Conservation (phyloP, 2,329 filamentous ascomycete species). For the Fusarium scirpi region DNA sequence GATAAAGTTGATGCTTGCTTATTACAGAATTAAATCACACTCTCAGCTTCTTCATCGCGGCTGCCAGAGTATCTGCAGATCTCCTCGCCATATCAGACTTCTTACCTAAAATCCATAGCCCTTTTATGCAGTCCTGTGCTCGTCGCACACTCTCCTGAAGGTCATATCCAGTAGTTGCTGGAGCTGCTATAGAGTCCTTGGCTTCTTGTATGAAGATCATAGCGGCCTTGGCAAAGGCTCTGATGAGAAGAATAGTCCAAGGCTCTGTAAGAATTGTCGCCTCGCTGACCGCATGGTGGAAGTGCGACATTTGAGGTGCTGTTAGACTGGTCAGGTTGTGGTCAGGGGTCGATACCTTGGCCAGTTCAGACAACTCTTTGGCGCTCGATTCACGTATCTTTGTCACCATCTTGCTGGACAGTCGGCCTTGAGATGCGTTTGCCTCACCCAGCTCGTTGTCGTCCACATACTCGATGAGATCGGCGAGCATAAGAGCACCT, state of each 20-base stretch:
- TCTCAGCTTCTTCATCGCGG: slow-evolving; percentile 27
- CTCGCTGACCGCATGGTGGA: slow-evolving; percentile 65
- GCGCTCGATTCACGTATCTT: slow-evolving; percentile 59
- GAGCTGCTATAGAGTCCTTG: slow-evolving; percentile 31
- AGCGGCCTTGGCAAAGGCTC: slow-evolving; percentile 63
- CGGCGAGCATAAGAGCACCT: slow-evolving; percentile 65
- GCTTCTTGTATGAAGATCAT: slow-evolving; percentile 52
- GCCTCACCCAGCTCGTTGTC: slow-evolving; percentile 46
- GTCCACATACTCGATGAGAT: slow-evolving; percentile 64
- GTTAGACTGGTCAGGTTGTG: slow-evolving; percentile 18
- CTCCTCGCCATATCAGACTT: slow-evolving; percentile 63
- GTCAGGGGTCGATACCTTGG: slow-evolving; percentile 56
- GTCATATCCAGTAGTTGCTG: slow-evolving; percentile 36
- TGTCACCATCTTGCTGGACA: slow-evolving; percentile 50
- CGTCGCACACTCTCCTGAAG: slow-evolving; percentile 51
- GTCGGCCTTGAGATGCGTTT: slow-evolving; percentile 40
- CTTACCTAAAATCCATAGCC: slow-evolving; percentile 64
- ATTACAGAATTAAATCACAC: neutral
- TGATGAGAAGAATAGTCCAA: slow-evolving; percentile 68
- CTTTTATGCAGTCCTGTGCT: slow-evolving; percentile 63
- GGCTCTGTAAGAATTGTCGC: slow-evolving; percentile 68
- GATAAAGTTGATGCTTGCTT: neutral
- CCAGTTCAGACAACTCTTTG: slow-evolving; percentile 60
- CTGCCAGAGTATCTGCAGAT: slow-evolving; percentile 39
- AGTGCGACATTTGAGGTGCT: slow-evolving; percentile 52